These are phyloP conservation scores for Kwoniella heveanensis DNA, from an alignment of 768 basidiomycete genomes.

Conservation along the genomic window DNA sequence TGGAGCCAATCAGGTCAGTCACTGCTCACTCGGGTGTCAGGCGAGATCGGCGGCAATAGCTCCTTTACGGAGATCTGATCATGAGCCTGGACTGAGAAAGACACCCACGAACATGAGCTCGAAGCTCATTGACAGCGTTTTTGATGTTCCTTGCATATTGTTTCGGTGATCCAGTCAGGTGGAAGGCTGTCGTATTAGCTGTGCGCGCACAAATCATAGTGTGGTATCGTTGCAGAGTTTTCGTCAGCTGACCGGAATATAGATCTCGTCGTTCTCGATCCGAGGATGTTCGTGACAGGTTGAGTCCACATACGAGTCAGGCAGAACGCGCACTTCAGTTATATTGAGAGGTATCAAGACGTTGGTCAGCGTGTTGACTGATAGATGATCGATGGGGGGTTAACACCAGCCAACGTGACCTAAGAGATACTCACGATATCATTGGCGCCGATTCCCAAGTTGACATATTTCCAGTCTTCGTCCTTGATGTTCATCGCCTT, in stretches of 20 bases:
- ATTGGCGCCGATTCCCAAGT: conserved; percentile 52
- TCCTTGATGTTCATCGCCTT: conserved; percentile 28
- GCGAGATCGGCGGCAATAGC: too few relatives aligned
- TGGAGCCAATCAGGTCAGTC: too few relatives aligned
- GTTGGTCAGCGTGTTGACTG: too few relatives aligned
- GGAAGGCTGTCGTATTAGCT: conserved; percentile 35
- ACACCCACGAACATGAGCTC: conserved; percentile 40
- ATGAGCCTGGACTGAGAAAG: too few relatives aligned
- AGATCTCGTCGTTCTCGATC: too few relatives aligned
- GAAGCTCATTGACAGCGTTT: conserved; percentile 38
- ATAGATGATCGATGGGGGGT: too few relatives aligned
- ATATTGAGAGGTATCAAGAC: too few relatives aligned
- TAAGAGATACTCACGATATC: conserved; percentile 41
- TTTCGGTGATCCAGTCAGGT: conserved; percentile 36
- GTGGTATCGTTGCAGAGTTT: too few relatives aligned
- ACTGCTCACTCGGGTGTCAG: too few relatives aligned
- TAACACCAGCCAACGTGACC: too few relatives aligned
- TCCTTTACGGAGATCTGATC: too few relatives aligned
- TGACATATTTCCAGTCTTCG: conserved; percentile 50
- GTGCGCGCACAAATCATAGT: not conserved
- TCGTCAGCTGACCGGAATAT: too few relatives aligned
- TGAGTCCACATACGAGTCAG: conserved; percentile 34
- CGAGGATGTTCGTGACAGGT: not conserved
- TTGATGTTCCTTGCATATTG: conserved; percentile 42
- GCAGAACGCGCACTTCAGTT: conserved; percentile 50